These are phyloP conservation scores for Williopsis jadinii DNA, from an alignment of 1,139 yeast species.

Conservation along the genomic window DNA sequence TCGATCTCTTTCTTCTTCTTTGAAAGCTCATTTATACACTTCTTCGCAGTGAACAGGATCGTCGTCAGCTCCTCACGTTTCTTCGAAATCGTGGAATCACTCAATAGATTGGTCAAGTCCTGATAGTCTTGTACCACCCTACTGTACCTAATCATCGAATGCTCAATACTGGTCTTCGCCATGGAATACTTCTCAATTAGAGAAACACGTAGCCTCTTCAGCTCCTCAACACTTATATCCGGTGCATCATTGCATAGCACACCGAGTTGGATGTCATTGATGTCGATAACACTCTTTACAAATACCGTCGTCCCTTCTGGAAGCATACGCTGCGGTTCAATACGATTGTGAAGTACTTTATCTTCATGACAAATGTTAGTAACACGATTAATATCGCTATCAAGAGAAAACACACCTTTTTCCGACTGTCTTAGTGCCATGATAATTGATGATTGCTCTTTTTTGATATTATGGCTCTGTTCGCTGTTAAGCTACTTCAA, in stretches of 20 bases:
- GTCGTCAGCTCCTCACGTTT: slow-evolving; percentile 9
- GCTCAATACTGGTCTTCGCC: slow-evolving; percentile 7
- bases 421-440: not conserved
- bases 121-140: slow-evolving; percentile 2
- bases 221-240: slow-evolving; percentile 1
- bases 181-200: slow-evolving; percentile 5
- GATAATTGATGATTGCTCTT: not conserved
- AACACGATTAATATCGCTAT: not conserved
- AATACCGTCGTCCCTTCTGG: slow-evolving; percentile 1
- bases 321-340: slow-evolving; percentile 2
- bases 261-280: slow-evolving; percentile 1
- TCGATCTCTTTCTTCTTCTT: slow-evolving; percentile 12
- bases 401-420: not conserved
- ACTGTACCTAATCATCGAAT: slow-evolving; percentile 9
- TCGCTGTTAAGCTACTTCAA: no score
- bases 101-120: slow-evolving; percentile 1
- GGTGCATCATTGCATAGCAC: not conserved
- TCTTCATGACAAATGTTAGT: not conserved
- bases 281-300: slow-evolving; percentile 1
- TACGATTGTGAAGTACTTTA: not conserved
- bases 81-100: slow-evolving; percentile 5
- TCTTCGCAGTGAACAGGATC: slow-evolving; percentile 5
- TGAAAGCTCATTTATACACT: slow-evolving; percentile 10
- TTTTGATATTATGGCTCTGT: no score
- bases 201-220: slow-evolving; percentile 1